Conservation (phyloP, 1,284 basidiomycete genomes). For the Xerocomus minutiporus region DNA sequence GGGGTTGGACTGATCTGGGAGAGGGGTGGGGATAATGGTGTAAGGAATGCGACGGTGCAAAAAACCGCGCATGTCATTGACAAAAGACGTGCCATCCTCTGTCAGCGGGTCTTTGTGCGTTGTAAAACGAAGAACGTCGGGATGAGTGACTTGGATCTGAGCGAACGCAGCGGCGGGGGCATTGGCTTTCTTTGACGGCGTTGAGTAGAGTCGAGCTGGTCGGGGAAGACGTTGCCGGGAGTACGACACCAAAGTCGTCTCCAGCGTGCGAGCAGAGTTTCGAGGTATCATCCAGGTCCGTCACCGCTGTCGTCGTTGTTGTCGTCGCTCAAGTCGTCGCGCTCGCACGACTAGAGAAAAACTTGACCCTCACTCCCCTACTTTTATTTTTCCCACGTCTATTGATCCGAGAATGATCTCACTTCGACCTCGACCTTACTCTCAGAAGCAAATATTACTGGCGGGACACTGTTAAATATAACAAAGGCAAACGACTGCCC, state of each 20-base stretch:
- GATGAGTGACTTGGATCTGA: slow-evolving; percentile 33
- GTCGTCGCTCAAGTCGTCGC: slow-evolving; percentile 10
- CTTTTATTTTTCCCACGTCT: slow-evolving; percentile 16
- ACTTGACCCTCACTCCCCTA: background rate
- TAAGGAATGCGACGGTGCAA: slow-evolving; percentile 44
- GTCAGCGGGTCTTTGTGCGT: slow-evolving; percentile 20
- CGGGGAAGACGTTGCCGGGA: slow-evolving; percentile 62
- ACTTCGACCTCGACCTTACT: too few relatives aligned
- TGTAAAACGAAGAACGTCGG: slow-evolving; percentile 39
- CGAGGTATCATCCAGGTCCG: slow-evolving; percentile 42
- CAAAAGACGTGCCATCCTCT: slow-evolving; percentile 19
- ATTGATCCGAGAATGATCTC: background rate
- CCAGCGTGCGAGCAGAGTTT: slow-evolving; percentile 41
- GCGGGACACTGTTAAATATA: too few relatives aligned
- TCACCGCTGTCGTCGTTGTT: background rate
- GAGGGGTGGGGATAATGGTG: slow-evolving; percentile 61
- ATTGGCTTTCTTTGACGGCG: slow-evolving; percentile 49
- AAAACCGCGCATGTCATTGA: slow-evolving; percentile 43
- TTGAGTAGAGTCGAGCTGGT: slow-evolving; percentile 62
- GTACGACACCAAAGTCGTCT: slow-evolving; percentile 59
- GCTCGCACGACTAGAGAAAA: slow-evolving; percentile 11
- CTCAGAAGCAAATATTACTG: too few relatives aligned
- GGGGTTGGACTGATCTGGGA: slow-evolving; percentile 43
- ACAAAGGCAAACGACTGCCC: too few relatives aligned
- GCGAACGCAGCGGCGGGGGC: slow-evolving; percentile 44